Percentiles rank a stretch among this genome's conserved stretches.
Evolutionary conservation across 2,329 filamentous ascomycete genomes (phyloP).

Genomic region (Fusarium newnesense): DNA sequence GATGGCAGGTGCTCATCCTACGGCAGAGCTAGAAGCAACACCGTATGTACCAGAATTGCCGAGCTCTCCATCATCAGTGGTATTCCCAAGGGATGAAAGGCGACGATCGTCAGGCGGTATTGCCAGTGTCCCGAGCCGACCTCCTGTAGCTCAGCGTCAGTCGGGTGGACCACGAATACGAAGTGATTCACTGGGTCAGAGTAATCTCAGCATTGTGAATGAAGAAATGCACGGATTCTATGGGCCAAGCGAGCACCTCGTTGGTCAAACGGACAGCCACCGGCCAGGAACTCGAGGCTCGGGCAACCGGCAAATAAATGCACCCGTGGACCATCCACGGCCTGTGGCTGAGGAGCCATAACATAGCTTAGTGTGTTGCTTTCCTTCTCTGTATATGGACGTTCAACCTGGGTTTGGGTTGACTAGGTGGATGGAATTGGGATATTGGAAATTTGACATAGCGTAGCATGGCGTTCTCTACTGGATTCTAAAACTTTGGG

Average conservation of each 20-base stretch:
- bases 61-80: slow-evolving; percentile 40
- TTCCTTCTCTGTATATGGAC: background rate
- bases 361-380: background rate
- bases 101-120: slow-evolving; percentile 45
- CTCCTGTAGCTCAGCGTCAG: slow-evolving; percentile 41
- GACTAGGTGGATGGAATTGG: background rate
- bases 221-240: slow-evolving; percentile 63
- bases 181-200: slow-evolving; percentile 39
- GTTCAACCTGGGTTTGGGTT: background rate
- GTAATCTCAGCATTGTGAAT: slow-evolving; percentile 47
- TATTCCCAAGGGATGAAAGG: slow-evolving; percentile 33
- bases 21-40: slow-evolving; percentile 52
- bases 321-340: background rate
- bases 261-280: slow-evolving; percentile 54
- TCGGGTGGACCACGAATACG: slow-evolving; percentile 43
- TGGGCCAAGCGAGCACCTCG: slow-evolving; percentile 52
- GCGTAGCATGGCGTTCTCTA: slow-evolving; percentile 21
- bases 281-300: slow-evolving; percentile 31
- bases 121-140: slow-evolving; percentile 29
- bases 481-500: background rate
- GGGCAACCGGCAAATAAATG: background rate
- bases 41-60: slow-evolving; percentile 52
- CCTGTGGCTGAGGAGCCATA: background rate
- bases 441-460: slow-evolving; percentile 6
- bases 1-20: slow-evolving; percentile 8